Evolutionary conservation across 1,139 yeast species (phyloP).

Genomic region (Blastobotrys arbuscula): DNA sequence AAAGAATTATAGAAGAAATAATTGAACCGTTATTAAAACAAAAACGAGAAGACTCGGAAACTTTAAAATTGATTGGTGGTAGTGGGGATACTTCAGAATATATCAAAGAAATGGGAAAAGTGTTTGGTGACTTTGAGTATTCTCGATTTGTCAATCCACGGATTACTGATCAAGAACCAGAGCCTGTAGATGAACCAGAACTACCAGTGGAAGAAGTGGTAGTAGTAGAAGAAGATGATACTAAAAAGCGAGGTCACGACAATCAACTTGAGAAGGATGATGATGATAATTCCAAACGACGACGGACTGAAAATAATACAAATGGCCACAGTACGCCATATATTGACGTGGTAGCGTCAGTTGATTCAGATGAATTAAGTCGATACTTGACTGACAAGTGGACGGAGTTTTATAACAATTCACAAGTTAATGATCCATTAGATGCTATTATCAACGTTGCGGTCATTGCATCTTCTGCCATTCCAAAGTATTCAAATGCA

Average conservation of each 20-base stretch:
- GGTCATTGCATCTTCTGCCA: not conserved
- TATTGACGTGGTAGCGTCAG: not conserved
- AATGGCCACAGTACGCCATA: not conserved
- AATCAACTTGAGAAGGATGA: not conserved
- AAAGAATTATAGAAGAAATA: conserved; percentile 1
- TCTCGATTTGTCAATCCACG: not conserved
- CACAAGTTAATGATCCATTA: not conserved
- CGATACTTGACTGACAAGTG: not conserved
- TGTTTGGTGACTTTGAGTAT: conserved; percentile 3
- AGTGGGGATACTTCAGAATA: not conserved
- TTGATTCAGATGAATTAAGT: not conserved
- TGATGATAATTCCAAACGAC: not conserved
- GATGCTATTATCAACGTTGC: not conserved
- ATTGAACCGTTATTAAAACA: conserved; percentile 1
- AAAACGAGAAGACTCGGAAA: not conserved
- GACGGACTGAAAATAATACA: not conserved
- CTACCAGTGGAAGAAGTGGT: not conserved
- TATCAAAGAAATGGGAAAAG: conserved; percentile 1
- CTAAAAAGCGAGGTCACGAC: not conserved
- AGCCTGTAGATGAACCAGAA: not conserved
- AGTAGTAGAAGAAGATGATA: not conserved
- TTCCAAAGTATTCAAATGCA: not conserved
- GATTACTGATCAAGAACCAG: not conserved
- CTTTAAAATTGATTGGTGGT: not conserved
- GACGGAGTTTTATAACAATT: not conserved